phyloP scores from a whole-genome alignment of 768 basidiomycete genomes.

The Mycena venus region DNA sequence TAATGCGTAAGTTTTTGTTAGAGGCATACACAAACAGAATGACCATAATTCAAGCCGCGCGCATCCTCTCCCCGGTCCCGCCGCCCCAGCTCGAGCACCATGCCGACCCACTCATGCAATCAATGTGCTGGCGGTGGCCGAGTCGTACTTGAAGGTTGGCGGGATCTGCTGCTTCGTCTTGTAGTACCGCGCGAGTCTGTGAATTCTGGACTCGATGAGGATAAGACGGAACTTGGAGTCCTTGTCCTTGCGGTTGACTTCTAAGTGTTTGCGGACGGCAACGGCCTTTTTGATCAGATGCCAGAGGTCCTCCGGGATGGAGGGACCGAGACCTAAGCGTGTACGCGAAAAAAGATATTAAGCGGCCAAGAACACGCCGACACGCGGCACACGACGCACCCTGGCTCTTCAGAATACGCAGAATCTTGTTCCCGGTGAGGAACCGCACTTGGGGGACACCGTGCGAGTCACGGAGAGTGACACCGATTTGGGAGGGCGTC shows the following conservation, averaged over 20 bases:
- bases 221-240: constrained; percentile 97
- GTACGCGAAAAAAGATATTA: constrained; percentile 32
- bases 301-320: constrained; percentile 99
- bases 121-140: constrained; percentile 92
- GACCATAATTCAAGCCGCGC: constrained; percentile 31
- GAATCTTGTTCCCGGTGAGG: constrained; percentile 99
- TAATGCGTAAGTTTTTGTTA: constrained; percentile 33
- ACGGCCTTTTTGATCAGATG: constrained; percentile 99
- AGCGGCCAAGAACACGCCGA: constrained; percentile 37
- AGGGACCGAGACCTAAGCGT: constrained; percentile 88
- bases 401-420: constrained; percentile 95
- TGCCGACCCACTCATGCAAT: constrained; percentile 70
- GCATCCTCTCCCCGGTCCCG: constrained; percentile 11
- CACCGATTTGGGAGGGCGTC: constrained; percentile 98
- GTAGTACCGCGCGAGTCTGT: constrained; percentile 97
- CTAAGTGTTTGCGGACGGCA: constrained; percentile 97
- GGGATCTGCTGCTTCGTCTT: constrained; percentile 98
- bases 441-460: constrained; percentile 98
- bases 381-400: constrained; percentile 64
- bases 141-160: constrained; percentile 99
- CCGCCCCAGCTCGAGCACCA: constrained; percentile 2
- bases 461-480: constrained; percentile 97
- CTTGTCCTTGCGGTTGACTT: constrained; percentile 98
- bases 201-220: constrained; percentile 98
- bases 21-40: constrained; percentile 34